Percentiles rank a stretch among this genome's conserved stretches.
Evolutionary conservation across 305 asterid genomes (phyloP).

Genomic region (Fraxinus paxiana): DNA sequence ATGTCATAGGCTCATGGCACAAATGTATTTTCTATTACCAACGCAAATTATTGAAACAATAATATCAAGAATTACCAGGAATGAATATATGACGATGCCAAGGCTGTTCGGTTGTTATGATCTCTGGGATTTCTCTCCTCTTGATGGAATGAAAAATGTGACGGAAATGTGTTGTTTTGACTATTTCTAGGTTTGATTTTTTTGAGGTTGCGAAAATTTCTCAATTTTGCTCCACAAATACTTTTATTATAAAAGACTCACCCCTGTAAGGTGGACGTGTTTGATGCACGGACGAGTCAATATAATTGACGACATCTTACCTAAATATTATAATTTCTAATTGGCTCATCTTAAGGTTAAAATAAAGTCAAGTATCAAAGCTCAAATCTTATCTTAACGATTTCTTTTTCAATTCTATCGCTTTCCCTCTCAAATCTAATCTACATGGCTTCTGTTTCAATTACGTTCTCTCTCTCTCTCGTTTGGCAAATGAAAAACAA

Average conservation of each 20-base stretch:
- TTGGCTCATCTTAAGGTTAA: background rate
- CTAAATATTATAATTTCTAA: background rate
- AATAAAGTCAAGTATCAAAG: background rate
- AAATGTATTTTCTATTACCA: background rate
- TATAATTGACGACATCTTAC: background rate
- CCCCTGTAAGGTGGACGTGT: background rate
- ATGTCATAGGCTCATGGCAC: background rate
- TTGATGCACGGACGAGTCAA: background rate
- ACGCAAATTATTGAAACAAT: background rate
- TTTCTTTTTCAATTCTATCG: background rate
- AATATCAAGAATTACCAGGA: background rate
- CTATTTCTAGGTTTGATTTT: background rate
- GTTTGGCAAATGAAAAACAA: background rate
- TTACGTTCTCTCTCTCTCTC: background rate
- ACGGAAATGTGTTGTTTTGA: background rate
- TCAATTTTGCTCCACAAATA: background rate
- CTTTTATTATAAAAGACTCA: background rate
- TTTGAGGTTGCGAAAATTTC: background rate
- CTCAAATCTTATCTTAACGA: background rate
- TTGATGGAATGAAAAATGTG: background rate
- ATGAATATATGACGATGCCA: background rate
- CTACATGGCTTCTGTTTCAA: too few species aligned
- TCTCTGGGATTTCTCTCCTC: background rate
- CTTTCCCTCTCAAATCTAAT: background rate
- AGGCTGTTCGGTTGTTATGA: background rate